Conservation (phyloP, 2,329 filamentous ascomycete genomes). For the Cyphellophora attinorum region DNA sequence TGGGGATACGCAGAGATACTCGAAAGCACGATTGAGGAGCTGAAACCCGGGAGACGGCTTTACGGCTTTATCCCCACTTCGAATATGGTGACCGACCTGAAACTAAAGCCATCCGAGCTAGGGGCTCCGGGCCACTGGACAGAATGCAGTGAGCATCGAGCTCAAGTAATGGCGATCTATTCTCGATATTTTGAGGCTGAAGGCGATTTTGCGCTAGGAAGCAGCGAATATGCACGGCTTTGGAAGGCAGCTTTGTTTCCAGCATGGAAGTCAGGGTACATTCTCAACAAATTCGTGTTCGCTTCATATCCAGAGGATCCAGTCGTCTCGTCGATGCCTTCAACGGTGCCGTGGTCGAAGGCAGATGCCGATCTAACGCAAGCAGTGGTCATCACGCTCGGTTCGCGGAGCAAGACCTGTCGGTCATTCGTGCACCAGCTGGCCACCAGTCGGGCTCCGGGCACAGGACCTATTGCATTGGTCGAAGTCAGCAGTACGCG, state of each 20-base stretch:
- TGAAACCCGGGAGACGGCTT: constrained; percentile 25
- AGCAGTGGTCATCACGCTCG: constrained; percentile 25
- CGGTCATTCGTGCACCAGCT: constrained; percentile 19
- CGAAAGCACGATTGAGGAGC: constrained; percentile 27
- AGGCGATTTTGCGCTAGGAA: constrained; percentile 2
- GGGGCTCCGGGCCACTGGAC: constrained; percentile 23
- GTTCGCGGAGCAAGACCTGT: constrained; percentile 21
- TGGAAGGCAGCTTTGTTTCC: constrained; percentile 19
- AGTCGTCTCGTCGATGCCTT: constrained; percentile 12
- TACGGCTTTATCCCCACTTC: constrained; percentile 37
- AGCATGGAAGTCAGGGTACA: constrained; percentile 21
- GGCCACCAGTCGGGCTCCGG: constrained; percentile 9
- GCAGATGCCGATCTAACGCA: constrained; percentile 24
- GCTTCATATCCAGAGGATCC: constrained; percentile 13
- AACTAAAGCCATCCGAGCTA: constrained; percentile 20
- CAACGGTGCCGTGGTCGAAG: constrained; percentile 18
- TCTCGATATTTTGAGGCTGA: constrained; percentile 28
- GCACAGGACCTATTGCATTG: constrained; percentile 13
- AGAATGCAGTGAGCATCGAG: constrained; percentile 27
- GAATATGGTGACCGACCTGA: constrained; percentile 27
- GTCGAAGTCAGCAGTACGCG: constrained; percentile 12
- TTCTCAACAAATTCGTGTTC: constrained; percentile 25
- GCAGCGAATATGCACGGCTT: constrained; percentile 16
- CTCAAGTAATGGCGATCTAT: constrained; percentile 32
- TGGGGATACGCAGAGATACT: constrained; percentile 39